These are phyloP conservation scores for Pelargonium fulgidum DNA, from an alignment of 441 rosid genomes.

Conservation along the genomic window DNA sequence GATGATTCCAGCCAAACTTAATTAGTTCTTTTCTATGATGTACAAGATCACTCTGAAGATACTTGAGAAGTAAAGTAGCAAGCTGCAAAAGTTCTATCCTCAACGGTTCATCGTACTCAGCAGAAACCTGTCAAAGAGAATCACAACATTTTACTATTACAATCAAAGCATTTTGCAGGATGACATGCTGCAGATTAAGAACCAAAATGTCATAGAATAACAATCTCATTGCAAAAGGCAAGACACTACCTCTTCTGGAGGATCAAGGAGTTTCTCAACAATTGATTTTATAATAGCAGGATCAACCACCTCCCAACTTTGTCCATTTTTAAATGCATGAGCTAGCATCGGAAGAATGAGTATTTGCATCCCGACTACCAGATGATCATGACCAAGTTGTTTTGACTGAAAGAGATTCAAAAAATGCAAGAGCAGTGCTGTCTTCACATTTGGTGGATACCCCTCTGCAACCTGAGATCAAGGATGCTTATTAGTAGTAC, in stretches of 20 bases:
- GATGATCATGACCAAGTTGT: slow-evolving; percentile 81
- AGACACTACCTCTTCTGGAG: slow-evolving; percentile 77
- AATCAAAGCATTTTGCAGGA: slow-evolving; percentile 8
- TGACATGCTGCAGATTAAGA: background rate
- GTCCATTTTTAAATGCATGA: slow-evolving; percentile 80
- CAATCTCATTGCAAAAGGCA: slow-evolving; percentile 4
- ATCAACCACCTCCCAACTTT: slow-evolving; percentile 96
- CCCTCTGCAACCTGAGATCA: slow-evolving; percentile 83
- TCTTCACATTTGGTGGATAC: slow-evolving; percentile 77
- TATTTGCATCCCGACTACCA: slow-evolving; percentile 97
- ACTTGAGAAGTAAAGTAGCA: slow-evolving; percentile 92
- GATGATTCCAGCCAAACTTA: slow-evolving; percentile 99
- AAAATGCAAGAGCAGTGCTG: slow-evolving; percentile 69
- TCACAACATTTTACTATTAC: slow-evolving; percentile 18
- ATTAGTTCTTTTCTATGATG: slow-evolving; percentile 97
- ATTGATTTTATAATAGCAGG: slow-evolving; percentile 72
- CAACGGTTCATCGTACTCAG: slow-evolving; percentile 94
- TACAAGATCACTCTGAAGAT: slow-evolving; percentile 93
- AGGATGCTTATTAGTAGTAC: slow-evolving; percentile 16
- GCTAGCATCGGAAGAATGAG: slow-evolving; percentile 98
- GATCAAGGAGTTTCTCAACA: slow-evolving; percentile 98
- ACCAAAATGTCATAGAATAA: slow-evolving; percentile 9
- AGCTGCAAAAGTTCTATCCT: slow-evolving; percentile 99
- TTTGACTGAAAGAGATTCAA: slow-evolving; percentile 83
- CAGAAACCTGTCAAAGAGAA: slow-evolving; percentile 63